phyloP scores from a whole-genome alignment of 2,329 filamentous ascomycete species.

The Trichoderma harzianum region DNA sequence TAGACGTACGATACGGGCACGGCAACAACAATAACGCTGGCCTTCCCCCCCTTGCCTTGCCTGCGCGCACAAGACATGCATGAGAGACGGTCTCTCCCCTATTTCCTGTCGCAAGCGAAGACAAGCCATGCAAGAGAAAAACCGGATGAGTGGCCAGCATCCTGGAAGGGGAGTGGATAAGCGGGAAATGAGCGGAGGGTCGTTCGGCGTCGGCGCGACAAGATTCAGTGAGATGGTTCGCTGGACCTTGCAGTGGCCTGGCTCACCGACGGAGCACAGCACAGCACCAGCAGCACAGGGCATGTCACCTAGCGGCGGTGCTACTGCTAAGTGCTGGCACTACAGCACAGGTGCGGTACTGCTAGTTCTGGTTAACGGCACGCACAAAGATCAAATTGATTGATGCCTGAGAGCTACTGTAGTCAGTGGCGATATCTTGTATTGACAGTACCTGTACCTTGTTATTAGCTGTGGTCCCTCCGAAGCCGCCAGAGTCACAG shows the following conservation, averaged over 20 bases:
- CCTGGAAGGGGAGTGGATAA: conserved; percentile 17
- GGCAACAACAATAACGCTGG: background rate
- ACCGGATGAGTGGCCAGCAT: conserved; percentile 6
- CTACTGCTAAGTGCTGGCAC: background rate
- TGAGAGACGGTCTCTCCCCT: conserved; percentile 7
- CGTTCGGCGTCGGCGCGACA: conserved; percentile 2
- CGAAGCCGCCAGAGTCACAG: conserved; percentile 6
- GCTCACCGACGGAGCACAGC: conserved; percentile 7
- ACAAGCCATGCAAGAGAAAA: background rate
- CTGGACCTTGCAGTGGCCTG: background rate
- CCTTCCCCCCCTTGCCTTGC: background rate
- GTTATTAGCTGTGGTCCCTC: background rate
- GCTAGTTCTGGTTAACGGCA: background rate
- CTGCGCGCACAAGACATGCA: conserved; percentile 12
- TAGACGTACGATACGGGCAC: background rate
- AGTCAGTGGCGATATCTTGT: background rate
- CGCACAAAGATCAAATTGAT: background rate
- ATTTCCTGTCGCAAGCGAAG: conserved; percentile 6
- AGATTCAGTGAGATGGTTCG: background rate
- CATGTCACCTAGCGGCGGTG: background rate
- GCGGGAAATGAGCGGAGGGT: conserved; percentile 23
- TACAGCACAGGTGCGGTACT: background rate
- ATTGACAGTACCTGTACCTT: background rate
- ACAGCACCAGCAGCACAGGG: background rate
- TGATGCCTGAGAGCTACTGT: background rate